A percentile compares a stretch with the other conserved stretches of the same genome.
Conservation (phyloP, 768 basidiomycete genomes). For the Agaricus sinodeliciosus region DNA sequence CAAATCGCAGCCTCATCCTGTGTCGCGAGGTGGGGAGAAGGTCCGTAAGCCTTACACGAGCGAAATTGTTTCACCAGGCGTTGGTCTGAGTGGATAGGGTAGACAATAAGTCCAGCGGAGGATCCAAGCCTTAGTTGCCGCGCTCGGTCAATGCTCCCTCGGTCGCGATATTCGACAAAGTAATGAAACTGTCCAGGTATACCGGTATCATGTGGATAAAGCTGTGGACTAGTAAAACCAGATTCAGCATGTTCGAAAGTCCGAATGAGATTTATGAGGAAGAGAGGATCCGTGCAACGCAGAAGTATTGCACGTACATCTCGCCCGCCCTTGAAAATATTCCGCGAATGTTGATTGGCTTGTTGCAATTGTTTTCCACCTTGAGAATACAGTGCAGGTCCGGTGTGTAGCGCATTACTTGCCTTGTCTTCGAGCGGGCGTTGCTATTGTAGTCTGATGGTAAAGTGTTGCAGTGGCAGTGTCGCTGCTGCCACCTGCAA, state of each 20-base stretch:
- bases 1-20: neutral
- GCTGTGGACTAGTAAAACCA: conserved; percentile 8
- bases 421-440: neutral
- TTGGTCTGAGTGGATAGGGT: conserved; percentile 14
- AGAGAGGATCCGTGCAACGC: neutral
- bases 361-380: conserved; percentile 16
- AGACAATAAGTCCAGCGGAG: conserved; percentile 15
- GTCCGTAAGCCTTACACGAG: conserved; percentile 9
- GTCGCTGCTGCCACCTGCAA: neutral
- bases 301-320: conserved; percentile 16
- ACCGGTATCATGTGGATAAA: conserved; percentile 13
- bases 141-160: conserved; percentile 18
- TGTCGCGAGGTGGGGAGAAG: neutral
- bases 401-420: neutral
- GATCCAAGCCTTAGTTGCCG: conserved; percentile 15
- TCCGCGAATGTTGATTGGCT: conserved; percentile 13
- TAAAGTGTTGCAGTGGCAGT: neutral
- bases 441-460: neutral
- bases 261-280: neutral
- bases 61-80: conserved; percentile 16
- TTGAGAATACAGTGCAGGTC: conserved; percentile 18
- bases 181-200: conserved; percentile 12
- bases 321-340: conserved; percentile 17
- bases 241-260: neutral
- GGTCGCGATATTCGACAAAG: conserved; percentile 19